Percentiles rank a stretch among this genome's conserved stretches.
Evolutionary conservation across 805 yeast species (phyloP).

Genomic region (Saccharomyces paradoxus): DNA sequence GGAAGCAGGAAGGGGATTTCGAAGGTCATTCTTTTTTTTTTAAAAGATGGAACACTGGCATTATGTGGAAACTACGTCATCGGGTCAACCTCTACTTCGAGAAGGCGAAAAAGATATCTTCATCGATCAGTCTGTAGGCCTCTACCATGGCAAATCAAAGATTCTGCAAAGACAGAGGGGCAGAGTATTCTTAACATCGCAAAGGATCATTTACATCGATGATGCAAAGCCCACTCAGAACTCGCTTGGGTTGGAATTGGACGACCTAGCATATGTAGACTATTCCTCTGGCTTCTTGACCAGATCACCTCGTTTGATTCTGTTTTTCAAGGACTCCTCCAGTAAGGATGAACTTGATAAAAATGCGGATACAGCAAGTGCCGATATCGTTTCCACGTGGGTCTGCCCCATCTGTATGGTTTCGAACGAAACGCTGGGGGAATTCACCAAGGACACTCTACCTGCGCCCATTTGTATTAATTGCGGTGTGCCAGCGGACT

Average conservation of each 20-base stretch:
- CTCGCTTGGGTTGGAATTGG: slow-evolving; percentile 43
- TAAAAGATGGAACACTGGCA: slow-evolving; percentile 28
- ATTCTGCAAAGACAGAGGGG: slow-evolving; percentile 62
- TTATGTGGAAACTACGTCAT: slow-evolving; percentile 31
- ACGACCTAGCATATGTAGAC: slow-evolving; percentile 35
- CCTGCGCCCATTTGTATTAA: slow-evolving; percentile 43
- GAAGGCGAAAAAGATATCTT: slow-evolving; percentile 44
- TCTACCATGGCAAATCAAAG: slow-evolving; percentile 71
- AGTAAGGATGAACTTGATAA: slow-evolving; percentile 1
- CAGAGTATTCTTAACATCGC: slow-evolving; percentile 65
- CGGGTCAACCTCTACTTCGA: slow-evolving; percentile 34
- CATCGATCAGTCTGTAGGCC: slow-evolving; percentile 53
- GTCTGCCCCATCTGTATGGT: slow-evolving; percentile 73
- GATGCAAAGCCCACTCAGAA: slow-evolving; percentile 33
- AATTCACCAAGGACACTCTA: slow-evolving; percentile 7
- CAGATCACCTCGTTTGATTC: slow-evolving; percentile 69
- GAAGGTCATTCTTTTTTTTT: background rate
- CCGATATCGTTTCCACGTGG: slow-evolving; percentile 41
- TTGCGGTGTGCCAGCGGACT: slow-evolving; percentile 51
- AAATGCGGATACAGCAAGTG: background rate
- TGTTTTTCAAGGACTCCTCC: slow-evolving; percentile 27
- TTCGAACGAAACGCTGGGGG: slow-evolving; percentile 24
- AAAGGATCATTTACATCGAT: slow-evolving; percentile 67
- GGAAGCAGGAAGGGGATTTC: background rate
- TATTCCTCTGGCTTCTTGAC: slow-evolving; percentile 53